A percentile compares a stretch with the other conserved stretches of the same genome.
Evolutionary conservation across 225 moss, liverwort and hornwort genomes (phyloP).

Genomic region (Marchantia paleacea): DNA sequence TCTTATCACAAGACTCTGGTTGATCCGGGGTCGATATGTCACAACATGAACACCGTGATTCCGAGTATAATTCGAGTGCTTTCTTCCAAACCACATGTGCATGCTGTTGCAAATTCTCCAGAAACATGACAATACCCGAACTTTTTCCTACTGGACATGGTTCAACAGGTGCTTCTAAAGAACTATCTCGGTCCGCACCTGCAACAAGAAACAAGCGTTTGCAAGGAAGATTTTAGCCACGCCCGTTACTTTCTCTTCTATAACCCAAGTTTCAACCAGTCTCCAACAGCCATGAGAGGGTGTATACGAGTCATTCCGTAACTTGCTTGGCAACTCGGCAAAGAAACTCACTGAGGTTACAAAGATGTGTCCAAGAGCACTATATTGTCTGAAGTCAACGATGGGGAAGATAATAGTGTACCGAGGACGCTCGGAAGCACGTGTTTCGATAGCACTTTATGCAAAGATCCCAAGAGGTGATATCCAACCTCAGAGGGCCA

Average conservation of each 20-base stretch:
- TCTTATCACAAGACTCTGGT: slow-evolving; percentile 11
- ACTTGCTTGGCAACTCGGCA: neutral
- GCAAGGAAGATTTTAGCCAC: neutral
- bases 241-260: neutral
- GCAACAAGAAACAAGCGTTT: neutral
- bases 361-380: neutral
- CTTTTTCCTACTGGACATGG: slow-evolving; percentile 32
- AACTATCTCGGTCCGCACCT: slow-evolving; percentile 62
- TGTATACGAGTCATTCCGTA: neutral
- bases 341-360: neutral
- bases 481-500: slow-evolving; percentile 42
- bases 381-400: neutral
- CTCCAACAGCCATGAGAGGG: neutral
- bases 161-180: slow-evolving; percentile 40
- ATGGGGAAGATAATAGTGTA: slow-evolving; percentile 30
- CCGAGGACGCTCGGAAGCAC: slow-evolving; percentile 70
- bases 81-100: slow-evolving; percentile 65
- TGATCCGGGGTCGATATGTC: slow-evolving; percentile 18
- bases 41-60: slow-evolving; percentile 45
- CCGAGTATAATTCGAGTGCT: slow-evolving; percentile 43
- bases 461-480: slow-evolving; percentile 48
- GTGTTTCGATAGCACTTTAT: slow-evolving; percentile 56
- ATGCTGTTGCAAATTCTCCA: slow-evolving; percentile 74
- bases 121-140: slow-evolving; percentile 48
- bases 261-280: neutral